Evolutionary conservation across 208 protist species (phyloP).

Genomic region (Leishmania braziliensis): DNA sequence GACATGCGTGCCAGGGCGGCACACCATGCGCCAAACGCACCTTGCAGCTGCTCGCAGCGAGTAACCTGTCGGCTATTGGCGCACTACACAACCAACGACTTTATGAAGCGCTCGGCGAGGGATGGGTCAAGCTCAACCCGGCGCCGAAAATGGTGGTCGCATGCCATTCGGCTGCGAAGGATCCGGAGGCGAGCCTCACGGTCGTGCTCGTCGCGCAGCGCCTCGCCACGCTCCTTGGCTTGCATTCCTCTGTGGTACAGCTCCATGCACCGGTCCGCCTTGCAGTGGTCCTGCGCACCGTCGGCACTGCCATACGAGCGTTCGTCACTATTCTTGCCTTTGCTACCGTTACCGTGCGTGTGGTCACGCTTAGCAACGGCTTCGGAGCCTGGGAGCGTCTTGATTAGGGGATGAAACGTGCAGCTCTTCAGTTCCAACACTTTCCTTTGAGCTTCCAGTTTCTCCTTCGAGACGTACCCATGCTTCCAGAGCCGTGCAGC

Average conservation of each 20-base stretch:
- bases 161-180: constrained; percentile 63
- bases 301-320: neutral
- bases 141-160: constrained; percentile 85
- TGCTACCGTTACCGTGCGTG: neutral
- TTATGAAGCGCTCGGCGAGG: constrained; percentile 83
- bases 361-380: neutral
- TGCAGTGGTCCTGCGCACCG: neutral
- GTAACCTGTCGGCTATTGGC: neutral
- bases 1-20: neutral
- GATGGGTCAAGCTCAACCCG: constrained; percentile 84
- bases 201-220: constrained; percentile 41
- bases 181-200: constrained; percentile 47
- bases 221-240: constrained; percentile 23
- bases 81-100: constrained; percentile 61
- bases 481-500: constrained; percentile 44
- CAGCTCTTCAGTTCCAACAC: constrained; percentile 41
- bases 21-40: neutral
- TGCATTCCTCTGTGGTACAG: constrained; percentile 52
- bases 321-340: neutral
- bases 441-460: constrained; percentile 36
- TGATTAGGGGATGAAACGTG: constrained; percentile 60
- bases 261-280: constrained; percentile 44
- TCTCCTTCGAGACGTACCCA: constrained; percentile 44
- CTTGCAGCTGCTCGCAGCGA: neutral
- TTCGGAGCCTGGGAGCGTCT: constrained; percentile 21